phyloP scores from a whole-genome alignment of 768 basidiomycete genomes.

The Mycena belliarum region DNA sequence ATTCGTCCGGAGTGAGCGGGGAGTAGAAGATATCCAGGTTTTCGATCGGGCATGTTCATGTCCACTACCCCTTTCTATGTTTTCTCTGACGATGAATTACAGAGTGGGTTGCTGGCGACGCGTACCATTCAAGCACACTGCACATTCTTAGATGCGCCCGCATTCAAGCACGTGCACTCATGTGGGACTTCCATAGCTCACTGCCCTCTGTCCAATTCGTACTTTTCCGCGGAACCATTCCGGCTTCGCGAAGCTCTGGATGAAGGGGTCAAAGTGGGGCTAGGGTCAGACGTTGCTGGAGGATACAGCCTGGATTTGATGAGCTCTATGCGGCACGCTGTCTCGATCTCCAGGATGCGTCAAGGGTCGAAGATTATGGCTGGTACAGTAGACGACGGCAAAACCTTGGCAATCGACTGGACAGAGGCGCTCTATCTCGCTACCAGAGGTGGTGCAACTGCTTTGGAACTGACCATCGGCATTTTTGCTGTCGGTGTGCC shows the following conservation, averaged over 20 bases:
- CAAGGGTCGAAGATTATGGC: constrained; percentile 46
- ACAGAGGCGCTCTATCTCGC: constrained; percentile 79
- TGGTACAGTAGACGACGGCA: constrained; percentile 11
- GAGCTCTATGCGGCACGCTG: constrained; percentile 78
- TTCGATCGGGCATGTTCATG: constrained; percentile 59
- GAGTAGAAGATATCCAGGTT: constrained; percentile 69
- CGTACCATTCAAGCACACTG: constrained; percentile 86
- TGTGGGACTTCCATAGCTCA: constrained; percentile 72
- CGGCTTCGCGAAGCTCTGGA: constrained; percentile 70
- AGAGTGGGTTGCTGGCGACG: constrained; percentile 62
- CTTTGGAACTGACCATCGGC: constrained; percentile 55
- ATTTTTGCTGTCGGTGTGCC: constrained; percentile 60
- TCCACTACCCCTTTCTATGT: neutral
- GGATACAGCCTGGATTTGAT: constrained; percentile 83
- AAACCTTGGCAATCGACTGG: constrained; percentile 67
- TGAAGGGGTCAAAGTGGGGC: constrained; percentile 65
- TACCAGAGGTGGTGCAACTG: constrained; percentile 74
- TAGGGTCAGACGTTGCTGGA: constrained; percentile 86
- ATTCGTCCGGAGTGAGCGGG: constrained; percentile 63
- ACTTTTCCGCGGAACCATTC: constrained; percentile 77
- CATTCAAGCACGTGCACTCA: constrained; percentile 50
- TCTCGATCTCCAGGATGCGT: constrained; percentile 67
- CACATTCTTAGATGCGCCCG: constrained; percentile 65
- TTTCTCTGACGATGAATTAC: neutral
- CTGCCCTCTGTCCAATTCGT: constrained; percentile 87